Conservation (phyloP, 2,329 filamentous ascomycete genomes). For the Zalaria sp. region DNA sequence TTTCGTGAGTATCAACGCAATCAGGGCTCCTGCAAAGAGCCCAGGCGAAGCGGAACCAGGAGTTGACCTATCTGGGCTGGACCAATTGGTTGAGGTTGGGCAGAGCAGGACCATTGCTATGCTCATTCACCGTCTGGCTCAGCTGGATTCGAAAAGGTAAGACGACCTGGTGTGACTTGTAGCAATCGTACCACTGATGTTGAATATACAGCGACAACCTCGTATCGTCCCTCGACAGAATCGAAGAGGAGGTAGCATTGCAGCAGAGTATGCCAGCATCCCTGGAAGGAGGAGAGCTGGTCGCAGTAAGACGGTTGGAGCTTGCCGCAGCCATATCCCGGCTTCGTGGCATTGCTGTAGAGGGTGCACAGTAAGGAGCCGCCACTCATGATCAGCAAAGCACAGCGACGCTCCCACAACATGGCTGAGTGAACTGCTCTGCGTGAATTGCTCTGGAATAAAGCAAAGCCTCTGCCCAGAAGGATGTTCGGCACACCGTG, state of each 20-base stretch:
- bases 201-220: conserved; percentile 9
- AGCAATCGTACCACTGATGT: no score
- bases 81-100: conserved; percentile 19
- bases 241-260: conserved; percentile 10
- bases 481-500: no score
- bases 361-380: neutral
- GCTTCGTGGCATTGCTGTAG: conserved; percentile 8
- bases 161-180: no score
- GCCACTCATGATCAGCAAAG: no score
- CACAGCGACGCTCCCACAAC: no score
- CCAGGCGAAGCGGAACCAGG: conserved; percentile 14
- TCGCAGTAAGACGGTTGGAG: conserved; percentile 16
- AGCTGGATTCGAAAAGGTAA: neutral
- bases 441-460: no score
- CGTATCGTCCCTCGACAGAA: conserved; percentile 7
- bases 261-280: conserved; percentile 10
- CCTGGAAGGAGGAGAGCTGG: conserved; percentile 15
- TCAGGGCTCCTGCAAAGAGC: conserved; percentile 13
- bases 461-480: no score
- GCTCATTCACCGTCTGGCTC: conserved; percentile 9
- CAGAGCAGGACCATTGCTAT: conserved; percentile 15
- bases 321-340: conserved; percentile 16
- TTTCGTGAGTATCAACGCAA: conserved; percentile 14
- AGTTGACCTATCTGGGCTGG: conserved; percentile 14
- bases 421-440: no score